Base-by-base conservation (phyloP, 1,139 yeast species). In the Saccharomyces hybrid region DNA sequence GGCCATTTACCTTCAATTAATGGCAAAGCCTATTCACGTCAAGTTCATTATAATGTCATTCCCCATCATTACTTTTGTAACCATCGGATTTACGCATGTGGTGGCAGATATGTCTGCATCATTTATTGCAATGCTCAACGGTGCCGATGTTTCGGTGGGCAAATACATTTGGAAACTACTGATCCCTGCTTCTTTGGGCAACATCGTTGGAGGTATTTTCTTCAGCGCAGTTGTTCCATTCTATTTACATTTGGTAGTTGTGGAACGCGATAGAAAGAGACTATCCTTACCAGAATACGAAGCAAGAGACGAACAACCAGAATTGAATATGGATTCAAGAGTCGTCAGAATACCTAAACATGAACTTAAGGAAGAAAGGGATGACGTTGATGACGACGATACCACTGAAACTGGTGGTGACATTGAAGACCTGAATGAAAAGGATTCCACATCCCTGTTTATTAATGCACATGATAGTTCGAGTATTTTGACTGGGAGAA, bases 1-100 rank as follows among this genome's bases (percentile, higher is more conserved):
- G 50, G 95, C 90, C 0, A 82, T 86, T 8, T 87, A 86, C 68
- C 70, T 87, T 53, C 95, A 87, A 65, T 72, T 88, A 41, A 79
- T 86, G 83, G 86, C 86, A 7, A 86, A 84, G 63, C 95, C 95
- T 0, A 63, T 84, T n/a, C 95, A 87, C 64, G 95, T 88, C 47
- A 86, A 86, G 63, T 76, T 84, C 49, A 49, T 85, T 13, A 70
- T 84, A 73, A 78, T 87, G 73, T 62, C 75, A 6, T 65, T 86
- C 25, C 95, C 95, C 0, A 75, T 87, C 11, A 84, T 86, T 69
- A 81, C 90, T 0, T 85, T 87, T 67, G 95, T 86, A 7, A 63
- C 83, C 1, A 74, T 84, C 73, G 95, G 95, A 0, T 87, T 82
- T 68, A 82, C 88, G 4, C 95, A 88, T 66, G 81, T 82, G 2